A percentile compares a stretch with the other conserved stretches of the same genome.
Conservation (phyloP, 164 flowering plant genomes). For the Nymphaea thermarum region DNA sequence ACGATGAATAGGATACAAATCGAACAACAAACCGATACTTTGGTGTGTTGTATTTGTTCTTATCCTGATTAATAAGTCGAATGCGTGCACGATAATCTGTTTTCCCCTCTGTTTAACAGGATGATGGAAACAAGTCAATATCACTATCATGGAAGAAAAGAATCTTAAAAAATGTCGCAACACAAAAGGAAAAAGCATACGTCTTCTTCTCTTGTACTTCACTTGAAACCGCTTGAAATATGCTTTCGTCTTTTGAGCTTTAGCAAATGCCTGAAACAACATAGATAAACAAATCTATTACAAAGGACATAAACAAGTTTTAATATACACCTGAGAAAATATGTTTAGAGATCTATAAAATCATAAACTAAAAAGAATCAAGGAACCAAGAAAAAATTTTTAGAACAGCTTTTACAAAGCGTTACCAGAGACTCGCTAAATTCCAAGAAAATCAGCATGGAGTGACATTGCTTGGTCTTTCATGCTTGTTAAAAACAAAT, state of each 20-base stretch:
- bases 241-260: slow-evolving; percentile 35
- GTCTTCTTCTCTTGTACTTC: slow-evolving; percentile 43
- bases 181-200: slow-evolving; percentile 7
- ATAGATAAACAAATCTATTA: no score
- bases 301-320: not conserved
- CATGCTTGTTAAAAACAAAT: no score
- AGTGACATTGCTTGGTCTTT: no score
- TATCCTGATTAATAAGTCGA: slow-evolving; percentile 81
- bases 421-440: no score
- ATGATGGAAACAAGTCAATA: not conserved
- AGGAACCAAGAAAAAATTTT: no score
- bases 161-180: not conserved
- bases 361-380: no score
- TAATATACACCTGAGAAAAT: not conserved
- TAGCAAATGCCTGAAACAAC: slow-evolving; percentile 27
- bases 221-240: slow-evolving; percentile 46
- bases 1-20: slow-evolving; percentile 46
- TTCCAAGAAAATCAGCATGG: no score
- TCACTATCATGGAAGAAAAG: not conserved
- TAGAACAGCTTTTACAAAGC: no score
- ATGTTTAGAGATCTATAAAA: no score
- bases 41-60: slow-evolving; percentile 89
- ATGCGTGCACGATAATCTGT: slow-evolving; percentile 86
- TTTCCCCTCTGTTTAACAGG: slow-evolving; percentile 51
- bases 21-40: slow-evolving; percentile 82